Conservation (phyloP, 2,329 filamentous ascomycete species). For the Ascochyta viciae-villosae region DNA sequence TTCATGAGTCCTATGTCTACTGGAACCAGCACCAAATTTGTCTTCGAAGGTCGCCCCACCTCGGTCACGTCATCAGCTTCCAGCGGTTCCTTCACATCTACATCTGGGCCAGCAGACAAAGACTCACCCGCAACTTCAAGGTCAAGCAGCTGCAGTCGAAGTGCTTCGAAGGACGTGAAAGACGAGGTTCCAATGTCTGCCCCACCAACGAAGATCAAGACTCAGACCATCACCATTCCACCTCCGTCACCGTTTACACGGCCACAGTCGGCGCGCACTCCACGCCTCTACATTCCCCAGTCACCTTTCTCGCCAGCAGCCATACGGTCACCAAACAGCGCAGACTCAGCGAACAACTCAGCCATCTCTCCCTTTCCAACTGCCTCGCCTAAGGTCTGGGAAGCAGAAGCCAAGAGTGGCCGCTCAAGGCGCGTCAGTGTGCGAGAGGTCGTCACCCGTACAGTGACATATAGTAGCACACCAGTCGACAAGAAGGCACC, state of each 20-base stretch:
- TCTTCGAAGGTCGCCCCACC: conserved; percentile 52
- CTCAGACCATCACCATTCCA: conserved; percentile 65
- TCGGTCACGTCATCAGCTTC: conserved; percentile 49
- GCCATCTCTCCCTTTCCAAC: conserved; percentile 78
- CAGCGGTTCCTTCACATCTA: conserved; percentile 46
- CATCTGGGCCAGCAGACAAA: conserved; percentile 43
- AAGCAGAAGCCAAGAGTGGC: conserved; percentile 70
- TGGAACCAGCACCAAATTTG: conserved; percentile 60
- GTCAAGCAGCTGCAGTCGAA: conserved; percentile 49
- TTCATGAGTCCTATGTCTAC: conserved; percentile 73
- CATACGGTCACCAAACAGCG: conserved; percentile 72
- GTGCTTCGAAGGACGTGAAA: conserved; percentile 33
- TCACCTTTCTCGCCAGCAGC: conserved; percentile 72
- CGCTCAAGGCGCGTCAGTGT: conserved; percentile 71
- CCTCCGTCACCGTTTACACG: conserved; percentile 69
- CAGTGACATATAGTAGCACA: conserved; percentile 81
- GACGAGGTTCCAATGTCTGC: conserved; percentile 52
- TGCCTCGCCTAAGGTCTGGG: conserved; percentile 81
- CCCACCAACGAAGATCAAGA: conserved; percentile 52
- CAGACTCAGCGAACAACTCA: conserved; percentile 50
- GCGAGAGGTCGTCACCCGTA: conserved; percentile 90
- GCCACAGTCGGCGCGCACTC: conserved; percentile 66
- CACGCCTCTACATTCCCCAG: conserved; percentile 75
- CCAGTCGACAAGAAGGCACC: conserved; percentile 49
- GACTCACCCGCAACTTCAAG: conserved; percentile 46